Conservation (phyloP, 306 rosid genomes). For the Trifolium pratense region DNA sequence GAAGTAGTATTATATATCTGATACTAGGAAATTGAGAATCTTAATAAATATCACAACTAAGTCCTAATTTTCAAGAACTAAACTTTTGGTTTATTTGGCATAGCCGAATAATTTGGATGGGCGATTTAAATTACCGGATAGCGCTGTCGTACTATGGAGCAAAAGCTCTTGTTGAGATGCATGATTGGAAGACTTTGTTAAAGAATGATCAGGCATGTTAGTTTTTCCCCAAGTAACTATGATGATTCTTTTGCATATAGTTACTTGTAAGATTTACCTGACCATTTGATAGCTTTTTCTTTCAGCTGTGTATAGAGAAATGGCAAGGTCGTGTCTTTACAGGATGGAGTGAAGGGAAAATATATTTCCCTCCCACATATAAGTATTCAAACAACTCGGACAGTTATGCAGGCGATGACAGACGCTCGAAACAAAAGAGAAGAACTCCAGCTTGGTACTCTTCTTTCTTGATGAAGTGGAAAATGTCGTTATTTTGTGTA, state of each 20-base stretch:
- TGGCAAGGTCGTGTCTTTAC: conserved; percentile 74
- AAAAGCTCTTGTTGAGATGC: conserved; percentile 94
- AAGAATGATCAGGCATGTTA: conserved; percentile 91
- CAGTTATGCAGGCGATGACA: conserved; percentile 88
- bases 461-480: conserved; percentile 16
- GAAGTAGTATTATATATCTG: background rate
- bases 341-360: conserved; percentile 94
- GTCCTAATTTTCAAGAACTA: conserved; percentile 14
- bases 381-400: conserved; percentile 95
- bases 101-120: conserved; percentile 96
- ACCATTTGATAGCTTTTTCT: conserved; percentile 38
- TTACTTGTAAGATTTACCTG: conserved; percentile 38
- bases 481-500: conserved; percentile 22
- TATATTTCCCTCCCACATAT: conserved; percentile 98
- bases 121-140: conserved; percentile 96
- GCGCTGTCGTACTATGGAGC: conserved; percentile 86
- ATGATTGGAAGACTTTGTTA: conserved; percentile 80
- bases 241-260: conserved; percentile 17
- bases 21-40: conserved; percentile 22
- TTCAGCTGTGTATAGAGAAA: conserved; percentile 86
- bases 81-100: conserved; percentile 45
- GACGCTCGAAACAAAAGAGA: conserved; percentile 83
- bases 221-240: conserved; percentile 23
- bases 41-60: conserved; percentile 14
- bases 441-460: conserved; percentile 99